Base-by-base conservation (phyloP, 257 asterid genomes). In the Jacaranda mimosifolia region DNA sequence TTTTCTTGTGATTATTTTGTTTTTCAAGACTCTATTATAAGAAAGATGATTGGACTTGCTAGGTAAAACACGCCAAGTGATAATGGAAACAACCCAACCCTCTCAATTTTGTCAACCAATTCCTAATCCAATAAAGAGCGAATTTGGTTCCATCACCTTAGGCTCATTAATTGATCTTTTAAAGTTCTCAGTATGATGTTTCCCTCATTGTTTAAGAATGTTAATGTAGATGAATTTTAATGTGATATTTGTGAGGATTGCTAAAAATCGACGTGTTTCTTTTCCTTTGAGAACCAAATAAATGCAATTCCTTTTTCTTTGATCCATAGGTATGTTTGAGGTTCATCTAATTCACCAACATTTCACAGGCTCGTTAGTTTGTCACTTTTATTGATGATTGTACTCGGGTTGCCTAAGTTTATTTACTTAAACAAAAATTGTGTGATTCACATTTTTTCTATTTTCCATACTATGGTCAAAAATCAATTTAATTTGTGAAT, bases 241-340 rank as follows among this genome's bases (percentile, higher is more conserved):
- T 77, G 81, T 68, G 62, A 77, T 17, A 38, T 68, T 7, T 77
- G 76, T 77, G 81, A 76, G 55, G 0, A n/a, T 67, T 9, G 63
- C 58, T 1, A 68, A 77, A 10, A 63, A 76, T 45, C 18, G 21
- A 6, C 9, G 70, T 56, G 60, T 10, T 0, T 21, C 60, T 0
- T 77, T 77, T 69, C 42, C 71, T 3, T 7, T 45, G 0, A 58
- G 51, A 9, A 56, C 26, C 36, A 69, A 58, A 14, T 69, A 49
- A 57, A 39, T 15, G 7, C 11, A 3, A 0, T 6, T 32, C 72
- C 55, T 21, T 58, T 70, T 10, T 13, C 3, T 39, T 35, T 76
- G 6, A 19, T 51, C 12, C 80, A 67, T 18, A 76, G 17, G 21
- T 59, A 70, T 26, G 62, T 77, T 42, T 70, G 72, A 36, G 62